A percentile compares a stretch with the other conserved stretches of the same genome.
These are phyloP conservation scores for Morella rubra DNA, from an alignment of 306 rosid genomes.

Conservation along the genomic window DNA sequence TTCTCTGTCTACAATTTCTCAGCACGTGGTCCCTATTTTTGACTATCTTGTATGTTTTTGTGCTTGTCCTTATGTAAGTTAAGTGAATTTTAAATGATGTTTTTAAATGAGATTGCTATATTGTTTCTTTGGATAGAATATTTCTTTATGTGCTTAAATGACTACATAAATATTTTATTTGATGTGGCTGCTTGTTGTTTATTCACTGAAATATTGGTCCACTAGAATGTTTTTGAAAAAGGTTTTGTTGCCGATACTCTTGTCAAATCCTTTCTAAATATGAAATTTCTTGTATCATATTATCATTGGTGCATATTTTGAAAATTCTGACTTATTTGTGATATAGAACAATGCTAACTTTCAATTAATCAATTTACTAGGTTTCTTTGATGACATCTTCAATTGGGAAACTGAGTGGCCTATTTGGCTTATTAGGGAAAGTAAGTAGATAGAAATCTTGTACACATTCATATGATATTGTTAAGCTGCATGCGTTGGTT, in stretches of 20 bases:
- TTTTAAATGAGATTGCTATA: too few relatives aligned
- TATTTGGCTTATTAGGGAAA: conserved; percentile 43
- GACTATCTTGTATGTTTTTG: too few relatives aligned
- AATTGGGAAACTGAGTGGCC: conserved; percentile 36
- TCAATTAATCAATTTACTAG: conserved; percentile 43
- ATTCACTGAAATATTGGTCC: too few relatives aligned
- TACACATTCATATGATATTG: conserved; percentile 1
- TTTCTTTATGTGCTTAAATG: too few relatives aligned
- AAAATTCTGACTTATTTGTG: neutral
- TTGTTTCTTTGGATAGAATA: too few relatives aligned
- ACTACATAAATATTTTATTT: too few relatives aligned
- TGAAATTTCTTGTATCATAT: neutral
- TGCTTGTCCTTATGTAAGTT: too few relatives aligned
- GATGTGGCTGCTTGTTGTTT: too few relatives aligned
- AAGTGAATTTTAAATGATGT: too few relatives aligned
- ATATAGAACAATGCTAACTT: conserved; percentile 29
- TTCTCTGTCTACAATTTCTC: too few relatives aligned
- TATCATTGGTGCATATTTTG: conserved; percentile 8
- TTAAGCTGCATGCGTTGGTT: neutral
- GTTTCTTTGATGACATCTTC: conserved; percentile 51
- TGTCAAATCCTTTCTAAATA: neutral
- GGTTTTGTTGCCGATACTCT: neutral
- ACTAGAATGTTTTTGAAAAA: neutral
- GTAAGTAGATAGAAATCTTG: conserved; percentile 52
- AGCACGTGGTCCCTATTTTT: too few relatives aligned